Conservation (phyloP, 1,284 basidiomycete species). For the Pseudozyma hubeiensis region DNA sequence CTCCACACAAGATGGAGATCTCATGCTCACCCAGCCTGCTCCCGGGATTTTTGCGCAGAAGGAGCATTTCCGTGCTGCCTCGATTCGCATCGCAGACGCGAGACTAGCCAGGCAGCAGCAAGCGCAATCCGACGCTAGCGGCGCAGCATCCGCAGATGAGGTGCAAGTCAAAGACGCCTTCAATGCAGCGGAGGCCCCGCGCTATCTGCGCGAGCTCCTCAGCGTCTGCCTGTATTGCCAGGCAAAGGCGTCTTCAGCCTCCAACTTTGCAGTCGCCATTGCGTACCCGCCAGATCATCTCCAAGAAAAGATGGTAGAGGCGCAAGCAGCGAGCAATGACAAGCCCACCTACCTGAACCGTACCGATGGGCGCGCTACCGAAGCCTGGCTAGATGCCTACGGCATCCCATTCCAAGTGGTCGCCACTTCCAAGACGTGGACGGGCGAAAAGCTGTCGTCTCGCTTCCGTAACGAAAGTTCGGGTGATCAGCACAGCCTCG, state of each 20-base stretch:
- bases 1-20: slow-evolving; percentile 16
- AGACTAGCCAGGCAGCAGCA: slow-evolving; percentile 8
- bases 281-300: slow-evolving; percentile 42
- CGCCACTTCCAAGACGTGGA: slow-evolving; percentile 46
- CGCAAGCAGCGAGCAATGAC: slow-evolving; percentile 7
- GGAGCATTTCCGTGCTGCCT: slow-evolving; percentile 21
- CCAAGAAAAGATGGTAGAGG: slow-evolving; percentile 33
- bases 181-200: slow-evolving; percentile 18
- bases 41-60: slow-evolving; percentile 48
- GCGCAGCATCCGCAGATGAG: neutral
- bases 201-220: slow-evolving; percentile 41
- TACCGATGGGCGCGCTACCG: slow-evolving; percentile 37
- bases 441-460: slow-evolving; percentile 34
- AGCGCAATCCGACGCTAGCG: neutral
- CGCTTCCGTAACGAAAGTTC: slow-evolving; percentile 17
- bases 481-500: slow-evolving; percentile 1
- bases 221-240: slow-evolving; percentile 37
- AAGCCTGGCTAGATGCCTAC: slow-evolving; percentile 44
- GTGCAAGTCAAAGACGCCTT: slow-evolving; percentile 16
- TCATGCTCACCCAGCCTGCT: slow-evolving; percentile 26
- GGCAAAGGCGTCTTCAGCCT: neutral
- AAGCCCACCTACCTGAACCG: slow-evolving; percentile 34
- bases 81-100: slow-evolving; percentile 20
- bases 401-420: slow-evolving; percentile 26
- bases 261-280: slow-evolving; percentile 29